Base-by-base conservation (phyloP, 768 basidiomycete species). In the Macrolepiota albuminosa region DNA sequence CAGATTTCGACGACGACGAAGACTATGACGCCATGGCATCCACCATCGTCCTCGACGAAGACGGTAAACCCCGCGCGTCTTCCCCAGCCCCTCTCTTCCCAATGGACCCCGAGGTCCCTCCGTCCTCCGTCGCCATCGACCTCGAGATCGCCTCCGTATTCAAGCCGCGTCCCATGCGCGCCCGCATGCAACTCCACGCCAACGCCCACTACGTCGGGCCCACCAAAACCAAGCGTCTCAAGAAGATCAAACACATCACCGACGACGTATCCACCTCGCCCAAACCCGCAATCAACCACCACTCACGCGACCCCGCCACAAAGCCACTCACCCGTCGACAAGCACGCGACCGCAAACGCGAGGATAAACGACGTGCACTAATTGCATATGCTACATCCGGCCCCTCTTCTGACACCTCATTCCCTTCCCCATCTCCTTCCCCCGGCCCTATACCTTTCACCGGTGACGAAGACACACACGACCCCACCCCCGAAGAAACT, bases 141-240 rank as follows among this genome's bases (percentile, higher is more conserved):
- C 79, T 92, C 58, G 86, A 87, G 66, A 89, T 91, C 51, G 73
- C 81, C 3, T 78, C 84, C 3, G 89, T 91, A 10, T 89, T 83
- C 75, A 90, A 91, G 65, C 89, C 89, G 1, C 82, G 86, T 0
- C 87, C 88, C 2, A 72, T 81, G 63, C 84, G 82, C 56, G 73
- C 71, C 8, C 76, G 75, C 16, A 68, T 68, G 63, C 73, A 70
- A n/a, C 57, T 58, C 18, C 66, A 73, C 72, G 42, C 46, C 14
- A 68, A 70, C 54, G 56, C 67, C 26, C 68, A 73, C 58, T 67
- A 47, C 66, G 66, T 56, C 4, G 65, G 64, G n/a, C 70, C 71
- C 4, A 65, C 69, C 10, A 77, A 81, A 73, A 70, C 47, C 65
- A 78, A 73, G 54, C 72, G 67, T 61, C 65, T 66, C 57, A 78